Percentiles rank a stretch among this genome's conserved stretches.
Evolutionary conservation across 257 asterid species (phyloP).

Genomic region (Penstemon barbatus): DNA sequence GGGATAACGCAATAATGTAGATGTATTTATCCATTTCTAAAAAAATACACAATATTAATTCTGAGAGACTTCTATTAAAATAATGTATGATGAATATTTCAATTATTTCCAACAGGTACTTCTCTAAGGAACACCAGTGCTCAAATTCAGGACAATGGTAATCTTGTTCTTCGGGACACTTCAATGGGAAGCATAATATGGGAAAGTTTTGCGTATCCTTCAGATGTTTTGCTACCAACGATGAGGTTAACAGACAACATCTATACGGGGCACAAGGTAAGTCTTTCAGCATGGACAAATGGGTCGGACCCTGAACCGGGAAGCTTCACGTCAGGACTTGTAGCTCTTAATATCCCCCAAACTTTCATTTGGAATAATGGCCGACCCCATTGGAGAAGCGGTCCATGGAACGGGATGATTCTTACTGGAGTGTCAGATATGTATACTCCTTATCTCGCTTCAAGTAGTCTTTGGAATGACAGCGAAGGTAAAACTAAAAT

Average conservation of each 20-base stretch:
- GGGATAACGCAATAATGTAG: no score
- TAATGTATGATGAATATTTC: no score
- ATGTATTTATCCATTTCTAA: no score
- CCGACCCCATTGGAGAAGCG: conserved; percentile 49
- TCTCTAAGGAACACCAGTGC: conserved; percentile 28
- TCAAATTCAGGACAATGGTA: conserved; percentile 40
- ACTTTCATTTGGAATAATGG: conserved; percentile 46
- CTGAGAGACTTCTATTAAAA: no score
- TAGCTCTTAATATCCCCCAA: conserved; percentile 38
- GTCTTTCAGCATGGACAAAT: conserved; percentile 42
- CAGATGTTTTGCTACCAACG: conserved; percentile 36
- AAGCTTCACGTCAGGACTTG: conserved; percentile 40
- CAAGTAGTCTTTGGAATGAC: conserved; percentile 25
- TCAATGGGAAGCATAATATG: conserved; percentile 33
- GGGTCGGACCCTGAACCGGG: conserved; percentile 37
- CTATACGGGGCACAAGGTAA: conserved; percentile 37
- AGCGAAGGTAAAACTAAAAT: background rate
- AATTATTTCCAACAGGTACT: background rate
- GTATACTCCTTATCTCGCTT: conserved; percentile 46
- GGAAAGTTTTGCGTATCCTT: conserved; percentile 47
- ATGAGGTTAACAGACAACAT: conserved; percentile 37
- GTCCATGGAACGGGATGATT: conserved; percentile 66
- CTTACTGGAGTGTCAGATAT: conserved; percentile 50
- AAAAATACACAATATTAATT: no score
- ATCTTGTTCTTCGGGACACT: conserved; percentile 34